Percentiles rank a stretch among this genome's conserved stretches.
Evolutionary conservation across 2,329 filamentous ascomycete genomes (phyloP).

Genomic region (Cladobotryum mycophilum): DNA sequence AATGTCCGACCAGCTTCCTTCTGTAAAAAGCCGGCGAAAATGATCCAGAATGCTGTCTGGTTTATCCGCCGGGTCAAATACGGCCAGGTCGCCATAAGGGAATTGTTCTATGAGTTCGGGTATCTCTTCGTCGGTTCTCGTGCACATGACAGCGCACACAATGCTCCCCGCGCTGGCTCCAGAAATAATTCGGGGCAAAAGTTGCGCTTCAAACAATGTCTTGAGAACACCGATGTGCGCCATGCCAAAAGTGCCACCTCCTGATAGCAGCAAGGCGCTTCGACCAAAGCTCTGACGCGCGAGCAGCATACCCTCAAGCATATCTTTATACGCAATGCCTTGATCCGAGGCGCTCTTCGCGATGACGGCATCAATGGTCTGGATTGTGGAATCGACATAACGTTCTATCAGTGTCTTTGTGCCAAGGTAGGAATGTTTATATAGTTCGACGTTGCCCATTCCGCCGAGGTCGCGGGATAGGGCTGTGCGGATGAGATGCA

Average conservation of each 20-base stretch:
- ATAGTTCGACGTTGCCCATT: conserved; percentile 78
- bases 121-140: conserved; percentile 71
- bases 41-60: conserved; percentile 61
- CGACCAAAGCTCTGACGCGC: conserved; percentile 78
- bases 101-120: conserved; percentile 63
- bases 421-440: conserved; percentile 76
- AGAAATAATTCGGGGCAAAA: conserved; percentile 81
- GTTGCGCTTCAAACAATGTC: conserved; percentile 63
- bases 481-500: conserved; percentile 73
- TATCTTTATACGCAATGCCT: conserved; percentile 50
- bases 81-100: conserved; percentile 71
- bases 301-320: conserved; percentile 63
- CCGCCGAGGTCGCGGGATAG: conserved; percentile 75
- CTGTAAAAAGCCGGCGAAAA: conserved; percentile 67
- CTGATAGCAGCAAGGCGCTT: conserved; percentile 75
- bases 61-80: conserved; percentile 61
- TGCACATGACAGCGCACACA: conserved; percentile 73
- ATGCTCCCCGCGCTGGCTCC: conserved; percentile 85
- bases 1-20: conserved; percentile 81
- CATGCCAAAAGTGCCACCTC: conserved; percentile 87
- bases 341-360: conserved; percentile 49
- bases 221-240: conserved; percentile 86
- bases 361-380: conserved; percentile 67
- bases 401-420: conserved; percentile 82
- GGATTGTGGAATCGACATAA: conserved; percentile 74